phyloP scores from a whole-genome alignment of 805 yeast species.

The Helenozyma rhizophorensis region DNA sequence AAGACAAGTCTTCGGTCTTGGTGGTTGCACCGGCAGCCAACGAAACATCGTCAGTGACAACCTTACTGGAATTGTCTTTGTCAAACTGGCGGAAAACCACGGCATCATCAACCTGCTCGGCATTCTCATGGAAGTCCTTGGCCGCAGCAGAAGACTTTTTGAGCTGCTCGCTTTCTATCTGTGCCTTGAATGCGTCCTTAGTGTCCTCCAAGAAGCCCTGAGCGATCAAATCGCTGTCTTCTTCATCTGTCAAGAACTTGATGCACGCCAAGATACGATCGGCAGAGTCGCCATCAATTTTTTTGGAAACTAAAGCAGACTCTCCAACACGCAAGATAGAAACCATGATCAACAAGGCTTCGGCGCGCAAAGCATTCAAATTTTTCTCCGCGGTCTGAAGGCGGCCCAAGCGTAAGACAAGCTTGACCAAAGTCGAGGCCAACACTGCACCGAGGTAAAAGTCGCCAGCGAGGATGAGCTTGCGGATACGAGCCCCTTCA shows the following conservation, averaged over 20 bases:
- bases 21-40: slow-evolving; percentile 50
- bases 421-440: slow-evolving; percentile 82
- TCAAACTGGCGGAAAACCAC: slow-evolving; percentile 76
- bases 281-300: slow-evolving; percentile 94
- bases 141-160: slow-evolving; percentile 55
- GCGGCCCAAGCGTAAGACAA: slow-evolving; percentile 70
- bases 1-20: slow-evolving; percentile 57
- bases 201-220: slow-evolving; percentile 84
- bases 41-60: slow-evolving; percentile 44
- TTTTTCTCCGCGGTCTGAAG: slow-evolving; percentile 50
- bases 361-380: slow-evolving; percentile 85
- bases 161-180: slow-evolving; percentile 56
- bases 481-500: slow-evolving; percentile 72
- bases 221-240: slow-evolving; percentile 48
- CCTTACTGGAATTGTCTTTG: slow-evolving; percentile 26
- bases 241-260: slow-evolving; percentile 68
- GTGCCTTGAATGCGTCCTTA: slow-evolving; percentile 73
- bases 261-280: slow-evolving; percentile 90
- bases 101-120: slow-evolving; percentile 75
- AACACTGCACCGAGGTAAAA: slow-evolving; percentile 87
- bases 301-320: slow-evolving; percentile 59
- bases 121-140: slow-evolving; percentile 54
- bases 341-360: slow-evolving; percentile 88
- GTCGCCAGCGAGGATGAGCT: slow-evolving; percentile 79
- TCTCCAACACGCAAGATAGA: slow-evolving; percentile 87